Base-by-base conservation (phyloP, 371 early-diverging fungal species). In the Haplosporangium sp. region DNA sequence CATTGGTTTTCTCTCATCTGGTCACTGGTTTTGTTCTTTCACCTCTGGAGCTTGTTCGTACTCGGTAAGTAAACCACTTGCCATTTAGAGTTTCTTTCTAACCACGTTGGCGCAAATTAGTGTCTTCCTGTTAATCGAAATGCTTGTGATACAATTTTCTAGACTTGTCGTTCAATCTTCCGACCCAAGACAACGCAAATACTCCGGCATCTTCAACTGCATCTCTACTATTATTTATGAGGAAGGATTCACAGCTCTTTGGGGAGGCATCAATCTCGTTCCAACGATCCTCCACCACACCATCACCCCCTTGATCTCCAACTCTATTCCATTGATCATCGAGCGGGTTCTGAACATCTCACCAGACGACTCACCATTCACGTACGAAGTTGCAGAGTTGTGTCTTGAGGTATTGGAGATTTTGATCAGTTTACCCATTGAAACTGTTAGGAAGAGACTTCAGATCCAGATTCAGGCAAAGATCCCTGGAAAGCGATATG, bases 401-500 rank as follows among this genome's bases (percentile, higher is more conserved):
- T 85, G 84, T 0, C 69, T 94, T 15, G 87, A 86, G 27, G 88
- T 92, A 0, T 20, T 94, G 6, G 92, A 96, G 10, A 83, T 95
- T 19, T 61, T 91, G 40, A 85, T 97, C 10, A 88, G 91, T 65
- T 64, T 96, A 59, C 99, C 99, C 1, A 65, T 98, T 10, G 96
- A 97, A 61, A 97, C 96, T 5, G 89, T 95, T 57, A 89, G 96
- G 9, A 89, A 92, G 55, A 86, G 99, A 9, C 82, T 98, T 53
- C 94, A 94, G 61, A 90, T 92, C 50, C 97, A 97, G 82, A 83
- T 86, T 53, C 84, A 88, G 61, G 77, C 89, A 52, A 73, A 84
- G 37, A 86, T 86, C 48, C 86, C 86, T 10, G 87, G 85, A 17
- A 92, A 89, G 65, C 77, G 85, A 20, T 95, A 93, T 72, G 89